These are phyloP conservation scores for Rhodomyrtus psidioides DNA, from an alignment of 441 rosid species.

Conservation along the genomic window DNA sequence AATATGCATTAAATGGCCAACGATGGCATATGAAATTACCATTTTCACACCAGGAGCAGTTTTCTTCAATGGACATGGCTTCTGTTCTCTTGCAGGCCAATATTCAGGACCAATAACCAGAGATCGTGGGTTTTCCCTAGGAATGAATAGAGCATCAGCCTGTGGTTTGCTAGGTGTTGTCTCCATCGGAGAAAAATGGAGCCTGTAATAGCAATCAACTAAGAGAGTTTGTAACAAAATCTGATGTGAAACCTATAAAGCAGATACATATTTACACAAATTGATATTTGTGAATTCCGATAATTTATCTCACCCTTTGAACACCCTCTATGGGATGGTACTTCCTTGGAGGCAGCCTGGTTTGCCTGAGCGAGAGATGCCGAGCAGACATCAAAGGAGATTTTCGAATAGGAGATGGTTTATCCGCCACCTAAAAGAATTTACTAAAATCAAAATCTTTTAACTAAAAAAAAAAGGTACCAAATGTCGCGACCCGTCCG, in stretches of 20 bases:
- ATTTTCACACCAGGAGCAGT: constrained; percentile 37
- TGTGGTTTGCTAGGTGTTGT: constrained; percentile 79
- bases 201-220: constrained; percentile 39
- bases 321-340: constrained; percentile 61
- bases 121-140: constrained; percentile 89
- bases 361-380: constrained; percentile 71
- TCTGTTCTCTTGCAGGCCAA: constrained; percentile 49
- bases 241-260: not conserved
- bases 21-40: constrained; percentile 29
- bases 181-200: constrained; percentile 79
- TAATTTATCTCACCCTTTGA: constrained; percentile 39
- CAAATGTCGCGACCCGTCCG: too few species aligned
- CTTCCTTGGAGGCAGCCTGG: constrained; percentile 70
- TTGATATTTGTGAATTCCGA: not conserved
- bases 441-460: not conserved
- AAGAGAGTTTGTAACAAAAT: not conserved
- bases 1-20: not conserved
- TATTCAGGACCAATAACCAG: constrained; percentile 64
- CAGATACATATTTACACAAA: not conserved
- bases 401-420: constrained; percentile 69
- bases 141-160: constrained; percentile 67
- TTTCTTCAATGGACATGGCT: constrained; percentile 32
- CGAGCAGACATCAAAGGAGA: constrained; percentile 79
- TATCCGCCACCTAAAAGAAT: constrained; percentile 53
- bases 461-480: not conserved